Evolutionary conservation across 441 rosid species (phyloP), one percentile per base, ranked within the genome.

Genomic region (Pelargonium fulgidum): DNA sequence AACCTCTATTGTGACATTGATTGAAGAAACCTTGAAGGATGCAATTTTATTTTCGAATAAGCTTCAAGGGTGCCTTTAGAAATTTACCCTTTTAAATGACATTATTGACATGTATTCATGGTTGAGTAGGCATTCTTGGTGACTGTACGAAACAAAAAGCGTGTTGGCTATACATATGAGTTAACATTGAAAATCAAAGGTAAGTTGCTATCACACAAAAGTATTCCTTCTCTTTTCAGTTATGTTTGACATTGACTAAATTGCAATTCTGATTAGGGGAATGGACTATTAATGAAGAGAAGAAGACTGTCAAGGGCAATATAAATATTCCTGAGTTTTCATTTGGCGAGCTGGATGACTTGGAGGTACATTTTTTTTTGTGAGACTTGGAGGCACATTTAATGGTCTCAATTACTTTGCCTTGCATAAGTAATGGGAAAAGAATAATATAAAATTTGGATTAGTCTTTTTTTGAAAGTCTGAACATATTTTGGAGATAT

Each of bases 331-430:
- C 89, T 0, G 97, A 93, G 80, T 89, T 93, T 72, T 93, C 98
- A 4, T 89, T 81, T 39, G 98, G 97, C 1, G 98, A 93, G 82
- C 89, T 91, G 52, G 93, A 91, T 78, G 98, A 91, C 72, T 81
- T 93, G 75, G 85, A 93, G 98, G 98, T 93, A 80, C 22, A 3
- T 33, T 3, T 33, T 33, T 33, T 33, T 33, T 33, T 33, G 39
- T 33, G 4, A 33, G 97, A 91, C 73, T 82, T 93, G 74, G 85
- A 93, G 98, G 98, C 91, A 80, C 59, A 68, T 52, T 75, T 33
- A 67, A 2, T 54, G 24, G 20, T 16, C 66, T 29, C 14, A 65
- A 33, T 70, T 56, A 48, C 20, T 66, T 45, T 63, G 17, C 54
- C 44, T 64, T 44, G 33, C 24, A 62, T 33, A 61, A 66, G 39